Evolutionary conservation across 2,329 filamentous ascomycete species (phyloP), one percentile per base, ranked within the genome.

Genomic region (Alternaria incomplexa): DNA sequence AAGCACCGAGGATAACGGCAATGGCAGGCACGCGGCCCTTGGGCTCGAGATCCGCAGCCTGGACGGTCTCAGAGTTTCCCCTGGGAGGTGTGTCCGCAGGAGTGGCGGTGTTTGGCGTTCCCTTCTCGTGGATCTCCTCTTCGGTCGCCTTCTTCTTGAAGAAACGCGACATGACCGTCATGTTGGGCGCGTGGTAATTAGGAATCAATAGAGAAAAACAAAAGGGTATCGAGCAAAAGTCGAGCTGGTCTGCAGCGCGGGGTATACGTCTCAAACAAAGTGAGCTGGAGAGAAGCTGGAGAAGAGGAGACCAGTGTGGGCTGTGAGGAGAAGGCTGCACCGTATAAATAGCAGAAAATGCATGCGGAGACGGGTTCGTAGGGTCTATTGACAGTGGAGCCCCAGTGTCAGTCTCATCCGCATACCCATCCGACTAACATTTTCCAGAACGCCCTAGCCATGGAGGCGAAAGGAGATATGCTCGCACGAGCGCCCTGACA

Each of bases 1-100:
- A 56, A 1, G 76, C 68, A 54, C 73, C 77, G 15, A 79, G 71
- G 12, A 78, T 64, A 6, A 77, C 54, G 1, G 74, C 69, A n/a
- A 77, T 68, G 8, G 62, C 62, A 53, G 74, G 74, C 6, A 77
- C 70, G 5, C 71, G 66, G 28, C 73, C 73, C 30, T 68, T 61
- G 17, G 70, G 69, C 44, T 66, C 65, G 23, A 70, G 32, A 9
- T 63, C 58, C n/a, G 47, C 50, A 22, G 52, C 56, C 9, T 64
- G 47, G 3, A 61, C 55, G 22, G 46, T 61, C 11, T 64, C 50
- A 10, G 74, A 76, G 43, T 71, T 69, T 22, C 65, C 65, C 59
- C 72, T 69, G n/a, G 68, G 45, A 3, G 74, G 74, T 22, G 73
- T 75, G 25, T 68, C 67, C 20, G 67, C 63, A 23, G 72, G 74